Conservation (phyloP, 2,329 filamentous ascomycete genomes). For the Annulohypoxylon truncatum region DNA sequence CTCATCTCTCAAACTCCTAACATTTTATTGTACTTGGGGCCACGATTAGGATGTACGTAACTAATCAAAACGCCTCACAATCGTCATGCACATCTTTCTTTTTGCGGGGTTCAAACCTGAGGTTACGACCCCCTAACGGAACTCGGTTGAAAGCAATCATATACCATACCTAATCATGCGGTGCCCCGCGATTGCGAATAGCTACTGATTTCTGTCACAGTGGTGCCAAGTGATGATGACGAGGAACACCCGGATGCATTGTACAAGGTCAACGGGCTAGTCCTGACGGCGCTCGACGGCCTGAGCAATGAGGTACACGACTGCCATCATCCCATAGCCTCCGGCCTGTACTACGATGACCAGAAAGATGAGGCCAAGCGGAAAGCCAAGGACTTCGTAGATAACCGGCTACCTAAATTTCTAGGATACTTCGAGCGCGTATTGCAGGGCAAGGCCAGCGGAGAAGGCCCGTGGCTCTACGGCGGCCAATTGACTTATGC, state of each 20-base stretch:
- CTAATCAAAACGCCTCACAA: neutral
- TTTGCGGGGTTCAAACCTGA: neutral
- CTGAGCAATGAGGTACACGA: slow-evolving; percentile 79
- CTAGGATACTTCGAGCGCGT: slow-evolving; percentile 76
- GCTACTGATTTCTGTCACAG: neutral
- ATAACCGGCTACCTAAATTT: slow-evolving; percentile 76
- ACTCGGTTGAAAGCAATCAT: neutral
- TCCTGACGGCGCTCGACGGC: slow-evolving; percentile 76
- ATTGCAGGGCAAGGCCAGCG: slow-evolving; percentile 66
- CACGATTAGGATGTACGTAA: slow-evolving; percentile 59
- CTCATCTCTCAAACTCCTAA: slow-evolving; percentile 76
- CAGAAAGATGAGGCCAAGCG: slow-evolving; percentile 75
- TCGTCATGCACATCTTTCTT: neutral
- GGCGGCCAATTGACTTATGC: slow-evolving; percentile 75
- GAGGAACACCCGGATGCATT: slow-evolving; percentile 57
- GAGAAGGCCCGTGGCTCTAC: slow-evolving; percentile 73
- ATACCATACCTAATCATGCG: neutral
- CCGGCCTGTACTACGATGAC: slow-evolving; percentile 74
- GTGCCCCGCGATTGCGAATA: neutral
- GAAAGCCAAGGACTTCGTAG: slow-evolving; percentile 67
- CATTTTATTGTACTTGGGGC: slow-evolving; percentile 77
- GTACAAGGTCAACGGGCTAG: slow-evolving; percentile 71
- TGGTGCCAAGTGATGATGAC: slow-evolving; percentile 59
- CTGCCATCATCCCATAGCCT: slow-evolving; percentile 77
- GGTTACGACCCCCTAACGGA: neutral